phyloP scores from a whole-genome alignment of 2,329 filamentous ascomycete species.

The Beauveria medogensis region DNA sequence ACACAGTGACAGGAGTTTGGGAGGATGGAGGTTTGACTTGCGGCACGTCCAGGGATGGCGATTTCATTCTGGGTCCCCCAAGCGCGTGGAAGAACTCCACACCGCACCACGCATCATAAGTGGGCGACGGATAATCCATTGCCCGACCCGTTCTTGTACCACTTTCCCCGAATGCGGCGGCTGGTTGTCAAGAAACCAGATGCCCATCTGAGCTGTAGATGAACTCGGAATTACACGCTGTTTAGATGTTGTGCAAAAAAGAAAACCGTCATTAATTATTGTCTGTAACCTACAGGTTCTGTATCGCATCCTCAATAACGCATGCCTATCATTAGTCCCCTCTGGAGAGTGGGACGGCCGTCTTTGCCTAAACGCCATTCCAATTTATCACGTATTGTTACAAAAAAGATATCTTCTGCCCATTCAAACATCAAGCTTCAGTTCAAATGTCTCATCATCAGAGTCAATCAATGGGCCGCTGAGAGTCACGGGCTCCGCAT shows the following conservation, averaged over 20 bases:
- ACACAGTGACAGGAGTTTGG: neutral
- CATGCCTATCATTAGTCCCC: constrained; percentile 2
- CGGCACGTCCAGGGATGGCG: constrained; percentile 11
- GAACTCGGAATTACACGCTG: neutral
- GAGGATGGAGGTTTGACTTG: neutral
- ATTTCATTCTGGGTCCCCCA: constrained; percentile 7
- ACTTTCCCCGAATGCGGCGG: too few relatives aligned
- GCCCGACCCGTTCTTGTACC: neutral
- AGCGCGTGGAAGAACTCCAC: constrained; percentile 11
- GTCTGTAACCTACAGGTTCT: constrained; percentile 1
- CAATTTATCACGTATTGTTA: constrained; percentile 4
- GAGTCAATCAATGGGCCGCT: constrained; percentile 12
- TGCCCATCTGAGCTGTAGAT: too few relatives aligned
- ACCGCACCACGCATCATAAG: constrained; percentile 8
- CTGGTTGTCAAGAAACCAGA: too few relatives aligned
- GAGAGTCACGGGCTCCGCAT: constrained; percentile 22
- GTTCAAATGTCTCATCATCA: constrained; percentile 47
- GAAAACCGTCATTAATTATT: constrained; percentile 13
- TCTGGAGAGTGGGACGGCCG: neutral
- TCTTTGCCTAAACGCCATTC: constrained; percentile 15
- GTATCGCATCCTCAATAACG: neutral
- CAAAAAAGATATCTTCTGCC: constrained; percentile 10
- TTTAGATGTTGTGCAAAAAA: neutral
- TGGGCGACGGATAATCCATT: constrained; percentile 7
- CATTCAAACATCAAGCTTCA: constrained; percentile 34